Evolutionary conservation across 148 eudicot genomes (phyloP), one percentile per base, ranked within the genome.

Genomic region (Rhododendron griersonianum): DNA sequence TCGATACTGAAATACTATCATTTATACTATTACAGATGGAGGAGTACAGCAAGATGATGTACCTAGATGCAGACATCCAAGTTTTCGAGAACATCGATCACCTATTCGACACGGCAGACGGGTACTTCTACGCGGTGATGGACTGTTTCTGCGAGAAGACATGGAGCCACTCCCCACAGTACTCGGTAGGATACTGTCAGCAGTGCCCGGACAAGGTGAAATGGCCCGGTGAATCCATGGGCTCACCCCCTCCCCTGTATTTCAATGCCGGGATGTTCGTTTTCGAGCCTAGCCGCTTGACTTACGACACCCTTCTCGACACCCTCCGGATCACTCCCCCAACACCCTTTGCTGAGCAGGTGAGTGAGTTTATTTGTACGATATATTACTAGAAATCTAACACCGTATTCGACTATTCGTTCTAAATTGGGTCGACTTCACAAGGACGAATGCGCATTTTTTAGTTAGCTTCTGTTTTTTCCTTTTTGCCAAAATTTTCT

Each of bases 141-240:
- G 90, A 88, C 69, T 88, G 90, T 53, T 88, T 88, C 82, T 88
- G 90, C 51, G 90, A 88, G 86, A 83, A 88, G 85, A 88, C 90
- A 48, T 88, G 90, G 90, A 86, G 86, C 84, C 88, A 86, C 82
- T 73, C 90, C 19, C 86, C 86, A 3, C 90, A 88, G 80, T 88
- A 78, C 50, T 80, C 90, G n/a, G 35, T 86, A 23, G 90, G 90
- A 15, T 88, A 88, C 41, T 88, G 90, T 84, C 90, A 88, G 51
- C 90, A 88, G 50, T 86, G 90, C 90, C 90, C 90, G 7, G 76
- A 88, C 6, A 86, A 59, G 82, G 90, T 84, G 84, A 30, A 83
- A 4, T 88, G 90, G 90, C 90, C 86, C 0, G 88, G 63, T 16
- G 86, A 88, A 2, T 85, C 88, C 9, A 88, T 86, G 90, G 90